Base-by-base conservation (phyloP, 2,329 filamentous ascomycete genomes). In the Helotiales sp. region DNA sequence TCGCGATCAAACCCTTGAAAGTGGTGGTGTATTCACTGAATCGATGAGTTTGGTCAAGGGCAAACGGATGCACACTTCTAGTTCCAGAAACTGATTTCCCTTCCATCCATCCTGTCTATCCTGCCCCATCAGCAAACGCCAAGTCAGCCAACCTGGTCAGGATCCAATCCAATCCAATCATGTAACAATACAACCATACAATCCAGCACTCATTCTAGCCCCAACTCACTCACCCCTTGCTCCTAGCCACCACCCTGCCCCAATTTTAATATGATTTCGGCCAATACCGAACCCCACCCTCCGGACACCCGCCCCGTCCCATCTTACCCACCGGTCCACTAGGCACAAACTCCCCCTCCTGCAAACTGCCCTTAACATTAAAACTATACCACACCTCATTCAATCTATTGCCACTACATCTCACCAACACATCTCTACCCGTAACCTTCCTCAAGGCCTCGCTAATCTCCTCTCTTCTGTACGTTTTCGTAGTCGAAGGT, bases 281-380 rank as follows among this genome's bases (percentile, higher is more conserved):
- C 88, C 93, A 62, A 57, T 73, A 71, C 59, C 72, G 76, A n/a
- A 93, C 87, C 2, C 87, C 88, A 0, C 79, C 83, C 43, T 77
- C 75, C 0, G 90, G 87, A 77, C 92, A 94, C 7, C 59, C 65
- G 10, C 64, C 47, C 52, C 66, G 45, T 17, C 68, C 84, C 84
- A 7, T 80, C 82, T 78, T 68, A 26, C 73, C 74, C 20, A 69
- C 72, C 11, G 76, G 75, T 2, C 55, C 47, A 4, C 62, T 72
- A 1, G 83, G 80, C 17, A 85, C 79, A 68, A 85, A 85, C 64
- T 80, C 75, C 52, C 83, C 83, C 49, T 79, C 81, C 76, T 85
- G 83, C 68, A 86, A 70, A 71, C 81, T 85, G 3, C 85, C 85
- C 73, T 81, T 78, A 8, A 86, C 81, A 67, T 85, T 83, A 73